A percentile compares a stretch with the other conserved stretches of the same genome.
Evolutionary conservation across 306 rosid genomes (phyloP).

Genomic region (Notholithocarpus densiflorus): DNA sequence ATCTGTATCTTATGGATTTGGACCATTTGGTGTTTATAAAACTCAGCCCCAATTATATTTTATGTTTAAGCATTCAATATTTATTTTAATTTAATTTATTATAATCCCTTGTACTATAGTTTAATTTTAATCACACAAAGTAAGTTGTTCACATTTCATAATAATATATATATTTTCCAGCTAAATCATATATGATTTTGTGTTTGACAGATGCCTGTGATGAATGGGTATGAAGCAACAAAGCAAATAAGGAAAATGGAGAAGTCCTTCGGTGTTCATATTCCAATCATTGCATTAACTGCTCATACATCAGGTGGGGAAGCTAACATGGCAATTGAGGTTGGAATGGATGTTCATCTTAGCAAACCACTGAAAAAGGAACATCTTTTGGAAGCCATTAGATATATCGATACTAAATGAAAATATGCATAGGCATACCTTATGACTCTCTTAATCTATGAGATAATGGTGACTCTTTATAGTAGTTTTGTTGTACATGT

Average conservation of each 20-base stretch:
- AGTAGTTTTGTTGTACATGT: not conserved
- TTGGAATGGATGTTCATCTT: constrained; percentile 66
- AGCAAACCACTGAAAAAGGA: constrained; percentile 46
- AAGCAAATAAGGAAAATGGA: constrained; percentile 52
- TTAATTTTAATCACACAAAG: no score
- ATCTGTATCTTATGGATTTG: no score
- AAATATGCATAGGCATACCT: not conserved
- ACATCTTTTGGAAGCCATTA: constrained; percentile 42
- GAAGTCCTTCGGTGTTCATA: constrained; percentile 33
- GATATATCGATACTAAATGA: constrained; percentile 21
- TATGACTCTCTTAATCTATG: not conserved
- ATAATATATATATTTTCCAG: not conserved
- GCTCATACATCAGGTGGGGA: constrained; percentile 40
- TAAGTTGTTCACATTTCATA: no score
- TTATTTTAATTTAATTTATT: not conserved
- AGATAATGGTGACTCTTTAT: not conserved
- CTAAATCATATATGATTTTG: not conserved
- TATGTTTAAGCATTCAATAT: not conserved
- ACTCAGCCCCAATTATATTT: no score
- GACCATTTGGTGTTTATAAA: no score
- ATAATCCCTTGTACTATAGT: no score
- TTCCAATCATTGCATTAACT: constrained; percentile 74
- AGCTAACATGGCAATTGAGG: constrained; percentile 30
- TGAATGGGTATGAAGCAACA: constrained; percentile 71
- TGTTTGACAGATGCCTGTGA: constrained; percentile 57